Evolutionary conservation across 202 grass and related monocot genomes (phyloP).

Genomic region (Eragrostis tef): DNA sequence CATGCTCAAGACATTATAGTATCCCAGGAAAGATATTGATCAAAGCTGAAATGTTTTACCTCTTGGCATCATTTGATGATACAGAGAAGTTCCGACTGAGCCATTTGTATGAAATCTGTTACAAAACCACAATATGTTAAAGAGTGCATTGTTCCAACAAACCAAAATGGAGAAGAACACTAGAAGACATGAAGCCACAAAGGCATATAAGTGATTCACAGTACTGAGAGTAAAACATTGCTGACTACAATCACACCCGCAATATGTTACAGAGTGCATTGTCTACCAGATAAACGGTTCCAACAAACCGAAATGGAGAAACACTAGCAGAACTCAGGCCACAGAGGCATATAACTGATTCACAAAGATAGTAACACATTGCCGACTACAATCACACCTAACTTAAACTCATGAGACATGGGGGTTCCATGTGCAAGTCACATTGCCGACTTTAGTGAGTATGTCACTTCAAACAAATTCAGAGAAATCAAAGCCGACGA

Average conservation of each 20-base stretch:
- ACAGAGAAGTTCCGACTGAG: constrained; percentile 88
- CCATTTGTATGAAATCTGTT: constrained; percentile 98
- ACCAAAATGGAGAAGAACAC: not conserved
- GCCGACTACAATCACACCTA: not conserved
- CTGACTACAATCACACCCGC: not conserved
- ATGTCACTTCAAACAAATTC: not conserved
- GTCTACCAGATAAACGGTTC: not conserved
- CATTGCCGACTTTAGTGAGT: not conserved
- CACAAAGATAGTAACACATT: not conserved
- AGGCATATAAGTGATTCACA: not conserved
- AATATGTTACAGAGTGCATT: not conserved
- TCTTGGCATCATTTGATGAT: constrained; percentile 92
- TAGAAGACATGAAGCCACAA: not conserved
- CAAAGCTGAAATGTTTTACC: constrained; percentile 44
- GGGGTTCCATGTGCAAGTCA: not conserved
- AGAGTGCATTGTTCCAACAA: not conserved
- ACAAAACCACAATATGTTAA: constrained; percentile 16
- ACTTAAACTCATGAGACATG: not conserved
- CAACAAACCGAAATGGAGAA: not conserved
- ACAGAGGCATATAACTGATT: not conserved
- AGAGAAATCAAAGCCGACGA: not conserved
- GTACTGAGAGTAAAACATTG: not conserved
- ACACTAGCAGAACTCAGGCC: not conserved
- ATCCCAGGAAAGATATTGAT: not conserved
- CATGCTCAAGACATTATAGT: not conserved